Conservation (phyloP, 176 grass and related monocot genomes). For the Themeda triandra region DNA sequence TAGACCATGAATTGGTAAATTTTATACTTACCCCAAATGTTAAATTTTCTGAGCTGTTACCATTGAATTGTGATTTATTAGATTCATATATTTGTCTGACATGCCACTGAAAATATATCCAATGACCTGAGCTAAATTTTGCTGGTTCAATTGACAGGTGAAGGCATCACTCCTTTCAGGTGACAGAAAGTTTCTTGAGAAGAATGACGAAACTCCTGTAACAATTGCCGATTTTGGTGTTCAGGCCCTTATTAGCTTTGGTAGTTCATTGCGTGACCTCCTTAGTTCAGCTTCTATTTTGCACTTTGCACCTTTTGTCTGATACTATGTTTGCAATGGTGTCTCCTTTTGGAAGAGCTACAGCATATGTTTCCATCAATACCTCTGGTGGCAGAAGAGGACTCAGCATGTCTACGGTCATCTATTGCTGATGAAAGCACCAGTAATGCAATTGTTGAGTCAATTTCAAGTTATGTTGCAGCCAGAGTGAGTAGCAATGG, state of each 20-base stretch:
- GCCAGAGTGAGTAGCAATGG: conserved; percentile 40
- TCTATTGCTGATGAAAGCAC: conserved; percentile 24
- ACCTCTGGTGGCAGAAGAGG: conserved; percentile 93
- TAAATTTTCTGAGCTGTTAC: too few relatives aligned
- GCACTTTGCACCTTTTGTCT: conserved; percentile 12
- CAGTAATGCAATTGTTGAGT: conserved; percentile 49
- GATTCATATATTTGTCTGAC: background rate
- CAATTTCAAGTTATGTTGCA: conserved; percentile 55
- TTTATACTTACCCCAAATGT: too few relatives aligned
- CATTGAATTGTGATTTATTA: background rate
- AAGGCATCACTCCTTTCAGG: conserved; percentile 71
- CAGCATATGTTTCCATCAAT: conserved; percentile 72
- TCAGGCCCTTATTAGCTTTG: conserved; percentile 84
- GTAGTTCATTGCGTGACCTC: conserved; percentile 30
- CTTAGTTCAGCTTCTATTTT: background rate
- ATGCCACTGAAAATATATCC: background rate
- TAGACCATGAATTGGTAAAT: too few relatives aligned
- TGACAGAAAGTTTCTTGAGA: conserved; percentile 65
- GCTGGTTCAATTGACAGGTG: conserved; percentile 37
- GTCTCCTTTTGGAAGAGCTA: conserved; percentile 45
- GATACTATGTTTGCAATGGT: conserved; percentile 18
- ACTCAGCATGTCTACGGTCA: conserved; percentile 56
- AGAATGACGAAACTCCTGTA: conserved; percentile 72
- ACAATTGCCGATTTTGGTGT: conserved; percentile 86
- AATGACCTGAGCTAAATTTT: conserved; percentile 2